Percentiles rank a stretch among this genome's conserved stretches.
Evolutionary conservation across 2,329 filamentous ascomycete genomes (phyloP).

Genomic region (Tympanopsis confertula): DNA sequence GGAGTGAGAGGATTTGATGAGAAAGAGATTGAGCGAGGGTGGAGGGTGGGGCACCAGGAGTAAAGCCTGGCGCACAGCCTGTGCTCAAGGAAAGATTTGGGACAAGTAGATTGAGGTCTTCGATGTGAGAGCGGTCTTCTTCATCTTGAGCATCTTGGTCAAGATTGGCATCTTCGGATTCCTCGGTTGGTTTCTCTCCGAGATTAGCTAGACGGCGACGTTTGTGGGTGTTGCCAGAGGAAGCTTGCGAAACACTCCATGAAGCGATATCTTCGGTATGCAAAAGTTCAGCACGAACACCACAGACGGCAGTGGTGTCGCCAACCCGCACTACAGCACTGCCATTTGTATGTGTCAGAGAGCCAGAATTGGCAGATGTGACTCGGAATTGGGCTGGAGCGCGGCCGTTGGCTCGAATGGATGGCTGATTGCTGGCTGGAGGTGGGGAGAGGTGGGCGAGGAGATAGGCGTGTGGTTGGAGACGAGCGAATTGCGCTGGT

Average conservation of each 20-base stretch:
- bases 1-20: slow-evolving; percentile 64
- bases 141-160: slow-evolving; percentile 14
- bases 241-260: not conserved
- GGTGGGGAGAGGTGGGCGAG: slow-evolving; percentile 70
- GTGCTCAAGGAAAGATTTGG: slow-evolving; percentile 90
- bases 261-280: slow-evolving; percentile 52
- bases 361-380: slow-evolving; percentile 70
- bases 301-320: slow-evolving; percentile 89
- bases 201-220: not conserved
- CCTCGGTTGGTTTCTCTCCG: slow-evolving; percentile 37
- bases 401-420: slow-evolving; percentile 73
- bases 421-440: slow-evolving; percentile 28
- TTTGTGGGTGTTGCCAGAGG: not conserved
- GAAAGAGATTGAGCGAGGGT: slow-evolving; percentile 75
- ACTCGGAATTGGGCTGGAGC: slow-evolving; percentile 55
- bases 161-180: slow-evolving; percentile 27
- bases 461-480: slow-evolving; percentile 80
- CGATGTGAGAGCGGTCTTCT: slow-evolving; percentile 31
- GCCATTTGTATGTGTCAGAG: slow-evolving; percentile 78
- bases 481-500: slow-evolving; percentile 66
- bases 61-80: slow-evolving; percentile 73
- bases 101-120: slow-evolving; percentile 65
- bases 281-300: slow-evolving; percentile 77
- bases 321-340: slow-evolving; percentile 80
- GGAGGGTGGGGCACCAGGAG: slow-evolving; percentile 73